Base-by-base conservation (phyloP, 169 alveolate species). In the Hepatocystis sp. region DNA sequence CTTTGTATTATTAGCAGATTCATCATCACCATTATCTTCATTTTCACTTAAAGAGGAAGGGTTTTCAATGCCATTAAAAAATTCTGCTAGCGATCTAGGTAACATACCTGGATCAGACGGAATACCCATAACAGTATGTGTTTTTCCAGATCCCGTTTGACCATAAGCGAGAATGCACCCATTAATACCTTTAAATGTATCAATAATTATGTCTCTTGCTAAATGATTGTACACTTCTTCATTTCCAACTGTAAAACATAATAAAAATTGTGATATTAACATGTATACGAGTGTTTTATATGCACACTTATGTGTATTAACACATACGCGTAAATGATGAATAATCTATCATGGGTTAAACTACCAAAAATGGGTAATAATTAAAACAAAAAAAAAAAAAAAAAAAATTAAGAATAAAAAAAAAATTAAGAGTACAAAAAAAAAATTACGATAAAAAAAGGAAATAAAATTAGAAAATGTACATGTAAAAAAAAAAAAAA, bases 31-130 rank as follows among this genome's bases (percentile, higher is more conserved):
- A 66, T 85, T 78, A 86, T 85, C 88, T 49, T 93, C 95, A n/a
- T n/a, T n/a, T 40, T 91, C 95, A 51, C 78, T 58, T 28, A 88
- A 60, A 21, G 90, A 25, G 5, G 95, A 89, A 7, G 95, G 93
- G 36, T 91, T 92, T 66, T 88, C 86, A 51, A 91, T 88, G 66
- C 91, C 90, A 66, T 91, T 91, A 67, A 91, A 91, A 84, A 91
- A 91, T 84, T 91, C 95, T n/a, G 95, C 95, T 15, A 91, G 67
- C 11, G 95, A 88, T 44, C 95, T 76, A 1, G 95, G 95, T 56
- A 91, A 53, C 85, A 91, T 91, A 7, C 95, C 95, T n/a, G 95
- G 95, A 34, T 91, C 95, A 32, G 84, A 85, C n/a, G 93, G 91
- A 13, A 91, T 88, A 36, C 95, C 95, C 95, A 91, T 91, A 23